A percentile compares a stretch with the other conserved stretches of the same genome.
phyloP scores from a whole-genome alignment of 169 alveolate species.

The Cryptosporidium xiaoi region DNA sequence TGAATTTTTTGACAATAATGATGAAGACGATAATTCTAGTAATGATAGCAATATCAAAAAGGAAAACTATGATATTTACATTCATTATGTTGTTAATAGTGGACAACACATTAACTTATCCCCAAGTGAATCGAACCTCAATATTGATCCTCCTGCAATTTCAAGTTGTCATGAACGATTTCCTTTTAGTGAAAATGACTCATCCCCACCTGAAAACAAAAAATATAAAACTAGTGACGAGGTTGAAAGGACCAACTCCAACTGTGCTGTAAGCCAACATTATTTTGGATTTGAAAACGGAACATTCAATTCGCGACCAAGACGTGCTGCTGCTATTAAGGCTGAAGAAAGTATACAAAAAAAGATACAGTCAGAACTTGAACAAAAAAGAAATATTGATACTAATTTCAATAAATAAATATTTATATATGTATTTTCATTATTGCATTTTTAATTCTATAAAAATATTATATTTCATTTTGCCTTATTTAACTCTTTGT shows the following conservation, averaged over 20 bases:
- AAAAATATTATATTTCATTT: too few species aligned
- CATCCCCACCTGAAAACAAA: background rate
- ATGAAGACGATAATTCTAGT: conserved; percentile 26
- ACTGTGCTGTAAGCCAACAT: background rate
- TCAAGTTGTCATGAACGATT: background rate
- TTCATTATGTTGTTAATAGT: background rate
- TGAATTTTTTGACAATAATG: conserved; percentile 6
- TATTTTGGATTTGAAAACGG: background rate
- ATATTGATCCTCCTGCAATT: background rate
- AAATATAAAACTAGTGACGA: background rate
- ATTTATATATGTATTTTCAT: too few species aligned
- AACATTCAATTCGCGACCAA: conserved; percentile 15
- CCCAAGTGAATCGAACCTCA: background rate
- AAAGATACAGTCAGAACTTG: conserved; percentile 59
- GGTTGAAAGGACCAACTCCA: conserved; percentile 3
- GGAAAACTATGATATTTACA: background rate
- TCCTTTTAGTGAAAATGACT: background rate
- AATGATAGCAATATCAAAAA: background rate
- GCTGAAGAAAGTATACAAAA: conserved; percentile 69
- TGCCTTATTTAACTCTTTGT: too few species aligned
- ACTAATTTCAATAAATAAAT: too few species aligned
- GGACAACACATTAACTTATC: too few species aligned
- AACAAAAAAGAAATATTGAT: background rate
- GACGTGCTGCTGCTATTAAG: conserved; percentile 68
- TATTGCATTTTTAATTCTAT: too few species aligned